These are phyloP conservation scores for Triglochin maritima DNA, from an alignment of 106 monocot species.

Conservation along the genomic window DNA sequence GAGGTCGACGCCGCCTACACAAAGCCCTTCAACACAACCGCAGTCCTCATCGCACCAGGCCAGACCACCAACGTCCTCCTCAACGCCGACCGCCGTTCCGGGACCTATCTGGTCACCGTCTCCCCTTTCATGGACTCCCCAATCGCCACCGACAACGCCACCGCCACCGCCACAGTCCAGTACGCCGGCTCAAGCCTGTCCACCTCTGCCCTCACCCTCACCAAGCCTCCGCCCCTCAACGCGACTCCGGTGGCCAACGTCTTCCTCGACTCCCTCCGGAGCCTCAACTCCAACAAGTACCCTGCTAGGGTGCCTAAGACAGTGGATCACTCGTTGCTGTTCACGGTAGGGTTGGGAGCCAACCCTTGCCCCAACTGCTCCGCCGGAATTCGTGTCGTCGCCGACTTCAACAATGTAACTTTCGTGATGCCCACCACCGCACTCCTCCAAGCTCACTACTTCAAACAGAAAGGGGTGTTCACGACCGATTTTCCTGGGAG, in stretches of 20 bases:
- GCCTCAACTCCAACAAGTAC: constrained; percentile 35
- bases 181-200: constrained; percentile 20
- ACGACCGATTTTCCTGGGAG: constrained; percentile 40
- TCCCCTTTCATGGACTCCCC: constrained; percentile 37
- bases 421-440: constrained; percentile 43
- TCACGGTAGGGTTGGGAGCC: constrained; percentile 46
- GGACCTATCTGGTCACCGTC: constrained; percentile 27
- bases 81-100: constrained; percentile 19
- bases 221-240: constrained; percentile 21
- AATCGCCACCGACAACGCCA: constrained; percentile 26
- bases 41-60: constrained; percentile 50
- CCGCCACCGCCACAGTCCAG: constrained; percentile 29
- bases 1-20: constrained; percentile 52
- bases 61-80: constrained; percentile 64
- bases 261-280: constrained; percentile 38
- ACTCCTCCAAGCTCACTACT: constrained; percentile 48
- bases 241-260: constrained; percentile 25
- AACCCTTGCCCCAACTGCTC: constrained; percentile 39
- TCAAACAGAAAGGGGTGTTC: constrained; percentile 31
- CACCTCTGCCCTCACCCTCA: constrained; percentile 1
- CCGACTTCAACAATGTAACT: constrained; percentile 42
- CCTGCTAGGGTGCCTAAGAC: constrained; percentile 27
- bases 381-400: constrained; percentile 23
- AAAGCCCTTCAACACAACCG: constrained; percentile 47
- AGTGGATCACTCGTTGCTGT: constrained; percentile 38